Base-by-base conservation (phyloP, 2,329 filamentous ascomycete species). In the Phoma sp. region DNA sequence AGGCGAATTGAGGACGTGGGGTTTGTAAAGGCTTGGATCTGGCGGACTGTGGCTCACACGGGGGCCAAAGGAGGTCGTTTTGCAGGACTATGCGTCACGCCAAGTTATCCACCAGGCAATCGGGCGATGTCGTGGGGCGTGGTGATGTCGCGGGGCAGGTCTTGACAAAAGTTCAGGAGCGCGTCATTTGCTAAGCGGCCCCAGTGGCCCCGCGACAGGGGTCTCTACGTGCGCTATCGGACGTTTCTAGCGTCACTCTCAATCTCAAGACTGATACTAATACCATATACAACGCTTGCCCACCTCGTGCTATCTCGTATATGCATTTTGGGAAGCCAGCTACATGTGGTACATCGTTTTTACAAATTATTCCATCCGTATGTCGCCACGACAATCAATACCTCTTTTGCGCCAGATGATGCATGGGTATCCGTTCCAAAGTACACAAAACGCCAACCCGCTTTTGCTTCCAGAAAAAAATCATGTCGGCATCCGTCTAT, bases 161-260 rank as follows among this genome's bases (percentile, higher is more conserved):
- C 38, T 38, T 17, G 31, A 50, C 52, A 31, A 63, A 66, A 65
- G 59, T 67, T 58, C 50, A 44, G 50, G 39, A 51, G 51, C 47
- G 61, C 65, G 63, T 66, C 63, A 65, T 68, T 55, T 52, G 65
- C 61, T 61, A 64, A 63, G 60, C 58, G 54, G 54, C 45, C 29
- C 37, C 41, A 63, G 60, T 57, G 54, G 54, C 45, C 29, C 37
- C 41, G 25, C 52, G 35, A 46, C 40, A 36, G 37, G 44, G 29
- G 29, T 50, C 45, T 37, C 22, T 57, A 56, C 59, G 56, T 59
- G 58, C 61, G 56, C 49, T 58, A 62, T 64, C 57, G 49, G 58
- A 50, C 40, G 33, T 29, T 10, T 27, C 22, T 36, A 32, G 13
- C 37, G 31, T 35, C 29, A 55, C 33, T 22, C 31, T 12, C 29